Conservation (phyloP, 371 early-diverging fungal genomes). For the Mortierella sp. region DNA sequence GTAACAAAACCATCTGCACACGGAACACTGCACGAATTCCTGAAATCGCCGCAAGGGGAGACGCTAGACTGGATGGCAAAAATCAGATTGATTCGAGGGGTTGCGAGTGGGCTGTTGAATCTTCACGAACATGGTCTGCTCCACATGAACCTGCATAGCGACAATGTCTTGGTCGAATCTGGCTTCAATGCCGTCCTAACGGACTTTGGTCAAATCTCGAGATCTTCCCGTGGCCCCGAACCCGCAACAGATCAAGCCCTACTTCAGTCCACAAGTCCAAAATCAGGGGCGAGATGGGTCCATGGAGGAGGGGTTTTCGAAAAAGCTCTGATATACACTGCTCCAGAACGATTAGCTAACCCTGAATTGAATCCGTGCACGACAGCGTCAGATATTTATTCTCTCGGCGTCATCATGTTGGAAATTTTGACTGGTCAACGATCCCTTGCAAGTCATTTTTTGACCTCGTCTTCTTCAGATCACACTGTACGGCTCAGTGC, state of each 20-base stretch:
- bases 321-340: slow-evolving; percentile 44
- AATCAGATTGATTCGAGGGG: slow-evolving; percentile 52
- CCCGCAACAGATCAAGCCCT: not conserved
- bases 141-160: slow-evolving; percentile 55
- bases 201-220: slow-evolving; percentile 45
- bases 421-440: slow-evolving; percentile 51
- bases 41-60: slow-evolving; percentile 50
- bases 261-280: slow-evolving; percentile 12
- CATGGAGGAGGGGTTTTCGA: slow-evolving; percentile 46
- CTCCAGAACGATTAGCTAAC: slow-evolving; percentile 50
- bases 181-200: slow-evolving; percentile 47
- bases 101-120: slow-evolving; percentile 37
- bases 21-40: slow-evolving; percentile 48
- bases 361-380: slow-evolving; percentile 51
- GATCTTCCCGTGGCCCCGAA: slow-evolving; percentile 36
- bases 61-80: slow-evolving; percentile 54
- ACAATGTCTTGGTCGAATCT: slow-evolving; percentile 47
- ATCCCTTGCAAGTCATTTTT: slow-evolving; percentile 44
- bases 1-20: slow-evolving; percentile 51
- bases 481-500: slow-evolving; percentile 10
- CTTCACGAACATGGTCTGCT: slow-evolving; percentile 49
- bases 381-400: slow-evolving; percentile 43
- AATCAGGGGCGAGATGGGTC: slow-evolving; percentile 35
- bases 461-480: slow-evolving; percentile 28
- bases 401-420: slow-evolving; percentile 52